phyloP scores from a whole-genome alignment of 306 rosid species.

The Malus domestica region DNA sequence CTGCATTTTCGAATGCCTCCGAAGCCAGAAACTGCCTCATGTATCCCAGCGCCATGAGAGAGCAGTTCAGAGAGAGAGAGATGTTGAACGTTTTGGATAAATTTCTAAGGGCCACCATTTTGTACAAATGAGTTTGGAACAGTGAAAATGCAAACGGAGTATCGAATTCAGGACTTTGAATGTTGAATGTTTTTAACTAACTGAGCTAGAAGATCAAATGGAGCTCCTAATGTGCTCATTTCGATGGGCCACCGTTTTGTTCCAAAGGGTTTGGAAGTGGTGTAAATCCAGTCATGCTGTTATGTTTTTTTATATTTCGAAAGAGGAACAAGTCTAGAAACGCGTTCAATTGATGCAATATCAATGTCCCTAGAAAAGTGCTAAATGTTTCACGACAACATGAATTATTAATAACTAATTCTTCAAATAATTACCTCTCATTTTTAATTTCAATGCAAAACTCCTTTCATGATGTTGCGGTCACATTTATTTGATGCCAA shows the following conservation, averaged over 20 bases:
- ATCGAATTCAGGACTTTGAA: background rate
- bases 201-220: background rate
- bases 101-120: background rate
- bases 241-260: background rate
- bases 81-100: background rate
- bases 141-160: too few relatives aligned
- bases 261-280: too few relatives aligned
- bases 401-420: background rate
- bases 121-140: background rate
- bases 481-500: background rate
- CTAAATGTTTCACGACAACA: background rate
- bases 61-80: background rate
- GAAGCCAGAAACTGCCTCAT: background rate
- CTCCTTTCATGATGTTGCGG: background rate
- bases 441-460: background rate
- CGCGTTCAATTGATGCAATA: too few relatives aligned
- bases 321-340: too few relatives aligned
- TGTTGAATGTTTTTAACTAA: background rate
- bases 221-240: too few relatives aligned
- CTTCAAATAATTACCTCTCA: background rate
- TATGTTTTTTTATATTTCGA: too few relatives aligned
- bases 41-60: background rate
- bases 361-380: too few relatives aligned
- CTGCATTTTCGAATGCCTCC: background rate
- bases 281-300: too few relatives aligned